phyloP scores from a whole-genome alignment of 768 basidiomycete genomes.

The Lyophyllum decastes region DNA sequence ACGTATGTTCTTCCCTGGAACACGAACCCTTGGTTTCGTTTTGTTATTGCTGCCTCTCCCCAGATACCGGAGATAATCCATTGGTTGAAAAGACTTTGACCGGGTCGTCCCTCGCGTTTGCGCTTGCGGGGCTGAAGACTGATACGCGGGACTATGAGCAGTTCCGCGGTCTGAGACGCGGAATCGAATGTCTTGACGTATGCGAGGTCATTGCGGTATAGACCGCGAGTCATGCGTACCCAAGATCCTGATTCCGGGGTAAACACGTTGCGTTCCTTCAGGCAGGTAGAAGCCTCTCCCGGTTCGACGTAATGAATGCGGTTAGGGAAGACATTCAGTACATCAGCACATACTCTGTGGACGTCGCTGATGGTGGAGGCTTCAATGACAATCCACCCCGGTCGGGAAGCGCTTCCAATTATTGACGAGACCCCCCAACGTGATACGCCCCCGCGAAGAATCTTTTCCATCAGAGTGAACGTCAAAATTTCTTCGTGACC shows the following conservation, averaged over 20 bases:
- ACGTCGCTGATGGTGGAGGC: neutral
- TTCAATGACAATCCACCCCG: conserved; percentile 8
- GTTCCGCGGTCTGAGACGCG: neutral
- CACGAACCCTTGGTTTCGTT: too few relatives aligned
- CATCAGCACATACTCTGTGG: neutral
- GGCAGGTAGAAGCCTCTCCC: neutral
- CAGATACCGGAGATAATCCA: too few relatives aligned
- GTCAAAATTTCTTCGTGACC: conserved; percentile 5
- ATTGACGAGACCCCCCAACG: neutral
- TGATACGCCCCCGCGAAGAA: neutral
- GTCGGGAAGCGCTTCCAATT: neutral
- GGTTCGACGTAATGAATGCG: neutral
- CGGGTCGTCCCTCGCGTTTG: too few relatives aligned
- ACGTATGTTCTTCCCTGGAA: too few relatives aligned
- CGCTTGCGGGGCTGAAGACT: neutral
- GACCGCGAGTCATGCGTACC: neutral
- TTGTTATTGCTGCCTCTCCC: too few relatives aligned
- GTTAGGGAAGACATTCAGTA: neutral
- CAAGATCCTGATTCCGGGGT: neutral
- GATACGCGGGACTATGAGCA: neutral
- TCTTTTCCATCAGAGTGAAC: conserved; percentile 3
- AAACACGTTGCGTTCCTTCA: neutral
- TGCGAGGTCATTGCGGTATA: neutral
- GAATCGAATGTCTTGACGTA: neutral
- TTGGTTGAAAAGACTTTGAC: too few relatives aligned